Evolutionary conservation across 2,329 filamentous ascomycete genomes (phyloP), one percentile per base, ranked within the genome.

Genomic region (Daldinia sp.): DNA sequence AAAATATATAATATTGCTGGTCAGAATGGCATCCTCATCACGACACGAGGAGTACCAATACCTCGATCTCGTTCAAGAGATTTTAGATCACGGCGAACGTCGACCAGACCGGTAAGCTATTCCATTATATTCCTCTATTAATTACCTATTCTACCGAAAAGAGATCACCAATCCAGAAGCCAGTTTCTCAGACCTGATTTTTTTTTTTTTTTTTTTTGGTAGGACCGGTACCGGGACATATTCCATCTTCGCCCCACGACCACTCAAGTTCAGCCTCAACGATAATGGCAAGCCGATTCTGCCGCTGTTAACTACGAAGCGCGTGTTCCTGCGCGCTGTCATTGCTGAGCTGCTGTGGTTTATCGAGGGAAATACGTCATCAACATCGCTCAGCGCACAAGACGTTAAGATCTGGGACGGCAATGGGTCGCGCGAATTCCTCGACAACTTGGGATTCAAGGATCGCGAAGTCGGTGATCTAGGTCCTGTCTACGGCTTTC

Each of bases 391-490:
- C 2, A 90, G 89, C 67, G 89, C 90, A 12, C 89, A 90, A 1
- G 93, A 94, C 33, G 90, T 99, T 76, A 97, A 97, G 81, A 99
- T 99, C 79, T 99, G 96, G 96, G 96, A 99, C 79, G 95, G 94
- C 75, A 99, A 99, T 78, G 96, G 95, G 48, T 94, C 91, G 53
- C 92, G 96, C 74, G 92, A 90, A 76, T 98, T 92, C 79, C 92
- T 99, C 41, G 95, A 99, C 83, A 90, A 85, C 70, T 87, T 96
- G 1, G 95, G 95, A 0, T 87, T 98, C 6, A 84, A 86, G 0
- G 90, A 97, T 78, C 93, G 95, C 67, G 93, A 89, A 59, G 92
- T 90, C 20, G 96, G 96, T 72, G 96, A 99, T 77, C 85, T 99
- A 0, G 96, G 96, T 0, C 96, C 96, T 33, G 94, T 98, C 0